phyloP scores from a whole-genome alignment of 1,284 basidiomycete genomes.

The Rugosomyces carneus region DNA sequence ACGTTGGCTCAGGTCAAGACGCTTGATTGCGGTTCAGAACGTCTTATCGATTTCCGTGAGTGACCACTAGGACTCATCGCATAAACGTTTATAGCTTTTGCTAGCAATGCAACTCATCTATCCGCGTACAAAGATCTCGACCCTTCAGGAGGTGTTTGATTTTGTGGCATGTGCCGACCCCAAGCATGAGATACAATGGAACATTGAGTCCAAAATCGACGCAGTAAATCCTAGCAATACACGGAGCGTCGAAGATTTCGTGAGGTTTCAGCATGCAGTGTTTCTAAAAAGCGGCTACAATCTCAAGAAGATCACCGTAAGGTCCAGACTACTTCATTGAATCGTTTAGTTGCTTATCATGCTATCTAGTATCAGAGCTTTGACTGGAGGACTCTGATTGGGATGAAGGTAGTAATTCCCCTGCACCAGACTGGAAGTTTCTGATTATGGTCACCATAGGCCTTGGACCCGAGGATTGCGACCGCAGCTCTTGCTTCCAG shows the following conservation, averaged over 20 bases:
- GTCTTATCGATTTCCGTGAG: conserved; percentile 57
- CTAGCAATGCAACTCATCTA: conserved; percentile 59
- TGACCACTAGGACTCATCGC: conserved; percentile 8
- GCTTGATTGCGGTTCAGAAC: conserved; percentile 71
- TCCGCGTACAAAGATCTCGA: conserved; percentile 65
- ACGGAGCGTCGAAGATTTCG: conserved; percentile 59
- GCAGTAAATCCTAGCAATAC: conserved; percentile 52
- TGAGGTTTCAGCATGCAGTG: conserved; percentile 50
- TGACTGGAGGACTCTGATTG: conserved; percentile 67
- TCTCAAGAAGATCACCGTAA: conserved; percentile 51
- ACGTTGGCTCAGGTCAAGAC: conserved; percentile 74
- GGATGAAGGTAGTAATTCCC: conserved; percentile 43
- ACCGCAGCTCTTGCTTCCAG: conserved; percentile 59
- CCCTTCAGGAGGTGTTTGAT: conserved; percentile 66
- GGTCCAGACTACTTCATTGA: conserved; percentile 16
- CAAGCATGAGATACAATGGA: conserved; percentile 54
- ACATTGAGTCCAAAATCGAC: conserved; percentile 79
- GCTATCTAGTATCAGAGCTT: conserved; percentile 62
- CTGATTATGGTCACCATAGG: conserved; percentile 21
- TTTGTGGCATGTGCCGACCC: conserved; percentile 71
- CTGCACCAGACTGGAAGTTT: not conserved
- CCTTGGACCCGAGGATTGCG: conserved; percentile 42
- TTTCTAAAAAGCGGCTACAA: conserved; percentile 54
- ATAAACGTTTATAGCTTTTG: not conserved
- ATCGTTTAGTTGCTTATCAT: not conserved